These are phyloP conservation scores for Yamadazyma blattariae DNA, from an alignment of 1,139 yeast genomes.

Conservation along the genomic window DNA sequence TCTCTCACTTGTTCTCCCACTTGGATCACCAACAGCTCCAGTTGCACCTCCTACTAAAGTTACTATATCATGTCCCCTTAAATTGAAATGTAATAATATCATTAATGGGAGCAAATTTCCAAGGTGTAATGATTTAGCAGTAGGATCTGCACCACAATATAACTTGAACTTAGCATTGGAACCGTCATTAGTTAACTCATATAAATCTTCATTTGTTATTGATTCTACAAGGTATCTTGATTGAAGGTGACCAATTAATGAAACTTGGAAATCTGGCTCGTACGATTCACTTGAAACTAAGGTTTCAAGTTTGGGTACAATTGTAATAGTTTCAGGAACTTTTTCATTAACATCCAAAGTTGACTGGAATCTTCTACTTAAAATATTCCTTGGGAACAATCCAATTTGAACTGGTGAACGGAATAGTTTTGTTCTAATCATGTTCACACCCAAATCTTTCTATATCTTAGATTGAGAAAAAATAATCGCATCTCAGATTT, in stretches of 20 bases:
- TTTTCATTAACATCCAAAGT: neutral
- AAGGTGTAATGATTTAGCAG: conserved; percentile 83
- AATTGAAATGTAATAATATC: conserved; percentile 76
- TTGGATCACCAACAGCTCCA: conserved; percentile 95
- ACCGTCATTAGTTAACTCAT: conserved; percentile 29
- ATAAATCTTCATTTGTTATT: conserved; percentile 46
- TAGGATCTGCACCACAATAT: conserved; percentile 97
- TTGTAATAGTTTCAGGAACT: conserved; percentile 18
- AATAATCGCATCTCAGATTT: conserved; percentile 4
- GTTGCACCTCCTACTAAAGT: conserved; percentile 98
- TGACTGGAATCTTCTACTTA: conserved; percentile 1
- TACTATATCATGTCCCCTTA: conserved; percentile 79
- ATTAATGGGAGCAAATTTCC: conserved; percentile 89
- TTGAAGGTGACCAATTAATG: conserved; percentile 45
- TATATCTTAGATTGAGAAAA: neutral
- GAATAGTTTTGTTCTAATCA: neutral
- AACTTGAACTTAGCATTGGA: conserved; percentile 46
- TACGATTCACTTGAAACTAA: conserved; percentile 25
- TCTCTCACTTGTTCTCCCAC: conserved; percentile 83
- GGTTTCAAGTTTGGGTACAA: conserved; percentile 36
- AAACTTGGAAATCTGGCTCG: conserved; percentile 29
- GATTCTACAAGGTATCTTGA: conserved; percentile 48
- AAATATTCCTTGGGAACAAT: neutral
- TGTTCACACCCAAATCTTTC: neutral
- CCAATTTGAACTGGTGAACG: neutral